Percentiles rank a stretch among this genome's conserved stretches.
phyloP scores from a whole-genome alignment of 805 yeast species.

The Saccharomyces mikatae region DNA sequence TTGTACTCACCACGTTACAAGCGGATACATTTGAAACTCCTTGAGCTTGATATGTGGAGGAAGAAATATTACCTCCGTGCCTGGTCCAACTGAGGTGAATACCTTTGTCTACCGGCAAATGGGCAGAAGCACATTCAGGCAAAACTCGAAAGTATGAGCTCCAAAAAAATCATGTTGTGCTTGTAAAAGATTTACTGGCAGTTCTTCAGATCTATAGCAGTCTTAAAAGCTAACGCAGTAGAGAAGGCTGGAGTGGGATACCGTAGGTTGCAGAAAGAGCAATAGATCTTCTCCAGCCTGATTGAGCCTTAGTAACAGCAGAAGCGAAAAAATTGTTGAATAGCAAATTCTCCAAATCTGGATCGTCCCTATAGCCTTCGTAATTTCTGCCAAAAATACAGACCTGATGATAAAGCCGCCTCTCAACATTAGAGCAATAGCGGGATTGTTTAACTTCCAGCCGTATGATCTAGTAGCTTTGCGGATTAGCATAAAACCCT shows the following conservation, averaged over 20 bases:
- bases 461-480: slow-evolving; percentile 95
- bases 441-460: slow-evolving; percentile 97
- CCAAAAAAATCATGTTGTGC: slow-evolving; percentile 99
- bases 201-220: slow-evolving; percentile 91
- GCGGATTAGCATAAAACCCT: slow-evolving; percentile 98
- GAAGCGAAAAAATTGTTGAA: slow-evolving; percentile 90
- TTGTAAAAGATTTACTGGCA: slow-evolving; percentile 96
- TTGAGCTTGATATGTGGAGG: slow-evolving; percentile 89
- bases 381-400: slow-evolving; percentile 93
- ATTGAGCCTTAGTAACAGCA: slow-evolving; percentile 89
- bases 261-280: slow-evolving; percentile 74
- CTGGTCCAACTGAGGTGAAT: slow-evolving; percentile 99
- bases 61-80: slow-evolving; percentile 95
- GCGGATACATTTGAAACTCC: background rate
- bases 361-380: slow-evolving; percentile 92
- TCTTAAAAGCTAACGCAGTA: slow-evolving; percentile 95
- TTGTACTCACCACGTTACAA: background rate
- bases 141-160: slow-evolving; percentile 97
- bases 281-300: slow-evolving; percentile 88
- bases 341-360: slow-evolving; percentile 88
- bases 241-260: slow-evolving; percentile 97
- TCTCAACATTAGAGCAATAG: slow-evolving; percentile 99
- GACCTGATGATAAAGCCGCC: slow-evolving; percentile 99
- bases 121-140: slow-evolving; percentile 72
- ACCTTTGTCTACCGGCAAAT: slow-evolving; percentile 69